Base-by-base conservation (phyloP, 2,329 filamentous ascomycete genomes). In the Hypomyces perniciosus region DNA sequence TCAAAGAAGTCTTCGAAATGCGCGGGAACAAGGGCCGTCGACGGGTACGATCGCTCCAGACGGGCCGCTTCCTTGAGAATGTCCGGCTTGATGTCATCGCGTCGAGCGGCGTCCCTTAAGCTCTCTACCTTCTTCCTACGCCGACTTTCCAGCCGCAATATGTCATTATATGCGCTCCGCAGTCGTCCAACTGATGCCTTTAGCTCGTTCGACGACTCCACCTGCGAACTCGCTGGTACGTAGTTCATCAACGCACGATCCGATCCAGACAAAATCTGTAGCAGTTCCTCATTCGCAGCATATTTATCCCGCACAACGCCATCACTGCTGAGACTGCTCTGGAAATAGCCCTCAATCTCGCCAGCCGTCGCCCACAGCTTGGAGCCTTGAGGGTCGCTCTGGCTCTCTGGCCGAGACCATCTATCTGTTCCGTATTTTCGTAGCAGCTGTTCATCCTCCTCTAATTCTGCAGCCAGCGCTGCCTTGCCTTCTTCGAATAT, bases 1-100 rank as follows among this genome's bases (percentile, higher is more conserved):
- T 95, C 89, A 57, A 97, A 96, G 43, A 97, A 86, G 48, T 84
- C 81, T 62, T 99, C 93, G 62, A 99, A 97, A 61, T 96, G 90
- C 3, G 88, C 87, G 0, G 92, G 85, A 46, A 90, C 86, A 46
- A 99, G 86, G 8, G 84, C 81, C 35, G 91, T 90, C 69, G 88
- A 88, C 0, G 90, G 88, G 56, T 90, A 92, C 52, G 88, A 85
- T 42, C 91, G 83, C 70, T 97, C 93, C 9, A 97, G 75, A 7
- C 90, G 83, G 34, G 86, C 85, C 2, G 91, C 85, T 74, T 97
- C 91, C 44, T 80, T 80, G 26, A 96, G 75, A 4, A 99, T 85
- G 45, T 90, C 88, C 0, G 82, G 79, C 61, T 90, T 90, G 60
- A 97, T 91, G 66, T 97, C 92, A 67, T 99, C 93, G 26, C 82